Base-by-base conservation (phyloP, 306 rosid species). In the Fragaria ananassa region DNA sequence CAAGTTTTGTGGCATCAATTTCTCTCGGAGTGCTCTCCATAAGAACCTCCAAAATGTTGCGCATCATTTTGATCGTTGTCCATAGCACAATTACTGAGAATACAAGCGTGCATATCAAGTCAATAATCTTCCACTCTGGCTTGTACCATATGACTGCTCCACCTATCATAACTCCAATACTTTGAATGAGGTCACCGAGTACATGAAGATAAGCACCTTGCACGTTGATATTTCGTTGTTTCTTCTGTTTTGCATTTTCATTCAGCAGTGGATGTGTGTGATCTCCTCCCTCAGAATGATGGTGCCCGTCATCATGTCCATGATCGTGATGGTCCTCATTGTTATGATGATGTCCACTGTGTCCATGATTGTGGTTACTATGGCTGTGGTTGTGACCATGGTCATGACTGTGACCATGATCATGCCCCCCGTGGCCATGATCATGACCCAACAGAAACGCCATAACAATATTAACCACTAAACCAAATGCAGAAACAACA, bases 181-280 rank as follows among this genome's bases (percentile, higher is more conserved):
- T 88, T 75, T 88, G 91, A 50, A 88, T 77, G 29, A 86, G 83
- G 67, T 88, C 91, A 68, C 91, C 91, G 2, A 88, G 86, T 49
- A 88, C 89, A 39, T 88, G 91, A 60, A 88, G 91, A 69, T 88
- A 88, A 45, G 91, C 91, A 63, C 91, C 91, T 25, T 83, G 91
- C 27, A 88, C 58, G 8, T 88, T 88, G 71, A 88, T 79, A 39
- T 85, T 88, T 70, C 81, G 56, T 62, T 81, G 74, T 69, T 74
- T 73, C 74, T 74, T 83, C 35, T 18, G 63, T 41, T 64, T 39
- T 66, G 51, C 31, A 51, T 12, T 75, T 78, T 79, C 87, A 29
- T 68, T 65, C n/a, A 88, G 87, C 49, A 88, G 87, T 18, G 91
- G 85, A 47, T 51, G 35, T 0, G 64, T 23, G 53, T 0, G 51